Base-by-base conservation (phyloP, 768 basidiomycete genomes). In the Kwoniella dendrophila region DNA sequence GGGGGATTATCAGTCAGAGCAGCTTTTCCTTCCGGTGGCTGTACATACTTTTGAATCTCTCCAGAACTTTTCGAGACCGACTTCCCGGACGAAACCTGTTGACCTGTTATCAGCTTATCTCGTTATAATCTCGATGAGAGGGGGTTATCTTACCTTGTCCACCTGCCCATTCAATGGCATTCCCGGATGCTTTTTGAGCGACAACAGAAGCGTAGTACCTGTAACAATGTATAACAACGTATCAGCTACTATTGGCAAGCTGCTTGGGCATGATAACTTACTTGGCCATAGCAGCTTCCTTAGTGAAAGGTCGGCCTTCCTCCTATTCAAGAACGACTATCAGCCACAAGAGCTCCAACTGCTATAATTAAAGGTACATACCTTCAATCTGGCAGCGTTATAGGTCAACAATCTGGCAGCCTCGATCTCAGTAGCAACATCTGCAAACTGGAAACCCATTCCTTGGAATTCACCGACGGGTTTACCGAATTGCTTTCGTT, bases 281-380 rank as follows among this genome's bases (percentile, higher is more conserved):
- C 80, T 99, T 99, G 51, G 96, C 96, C 90, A 97, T 96, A 1
- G 96, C 96, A 11, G 96, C 95, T 80, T 97, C 90, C 80, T 90
- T 91, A 29, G 88, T 87, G 79, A 98, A 99, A 27, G 81, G 73
- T 73, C 83, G 82, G 8, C 92, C 92, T 77, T 93, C 89, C 78
- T 96, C 95, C 84, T 95, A 50, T 26, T n/a, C n/a, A n/a, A n/a
- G 26, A 33, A 8, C 14, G 29, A 10, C 20, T 20, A 24, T 54
- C n/a, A 33, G 30, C 49, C 64, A 74, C 30, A 50, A 16, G 12
- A 22, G n/a, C 20, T 22, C 16, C 29, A n/a, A 1, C 5, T 12
- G 26, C 30, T 16, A 24, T 55, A 24, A 33, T 30, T 36, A 30
- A 20, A 22, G 12, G 14, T 27, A 59, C 70, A 32, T 49, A 69